phyloP scores from a whole-genome alignment of 73 alveolate species.

The Effrenium voratum region DNA sequence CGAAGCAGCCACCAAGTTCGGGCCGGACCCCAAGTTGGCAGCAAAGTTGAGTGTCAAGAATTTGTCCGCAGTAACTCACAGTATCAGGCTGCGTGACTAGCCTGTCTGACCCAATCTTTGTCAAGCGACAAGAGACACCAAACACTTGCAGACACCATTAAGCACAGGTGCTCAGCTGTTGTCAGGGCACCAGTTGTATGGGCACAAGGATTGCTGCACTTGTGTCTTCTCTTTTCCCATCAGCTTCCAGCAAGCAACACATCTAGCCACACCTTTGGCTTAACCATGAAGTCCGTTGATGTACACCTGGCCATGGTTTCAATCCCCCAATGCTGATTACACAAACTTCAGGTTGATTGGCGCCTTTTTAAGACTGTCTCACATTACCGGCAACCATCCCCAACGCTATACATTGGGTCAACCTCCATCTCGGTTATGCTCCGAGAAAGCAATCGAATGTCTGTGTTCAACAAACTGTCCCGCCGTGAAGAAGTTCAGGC shows the following conservation, averaged over 20 bases:
- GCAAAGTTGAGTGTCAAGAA: too few species aligned
- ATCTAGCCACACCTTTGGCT: neutral
- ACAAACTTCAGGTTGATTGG: neutral
- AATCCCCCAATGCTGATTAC: neutral
- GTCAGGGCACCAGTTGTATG: too few species aligned
- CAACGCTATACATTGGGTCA: neutral
- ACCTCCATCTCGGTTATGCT: neutral
- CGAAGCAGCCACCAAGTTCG: too few species aligned
- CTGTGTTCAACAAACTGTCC: neutral
- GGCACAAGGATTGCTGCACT: neutral
- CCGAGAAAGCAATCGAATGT: neutral
- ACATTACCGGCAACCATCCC: neutral
- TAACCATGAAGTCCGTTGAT: neutral
- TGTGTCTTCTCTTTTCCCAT: neutral
- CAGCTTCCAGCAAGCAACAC: neutral
- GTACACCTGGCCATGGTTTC: neutral
- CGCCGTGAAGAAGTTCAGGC: neutral
- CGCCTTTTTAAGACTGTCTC: neutral
- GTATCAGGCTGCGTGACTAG: too few species aligned
- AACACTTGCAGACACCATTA: too few species aligned
- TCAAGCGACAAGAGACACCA: too few species aligned
- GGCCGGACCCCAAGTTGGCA: too few species aligned
- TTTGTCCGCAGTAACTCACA: too few species aligned
- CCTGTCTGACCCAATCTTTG: too few species aligned
- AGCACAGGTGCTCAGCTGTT: too few species aligned